A percentile compares a stretch with the other conserved stretches of the same genome.
phyloP scores from a whole-genome alignment of 495 filamentous ascomycete species.

The Achaetomiella virescens region DNA sequence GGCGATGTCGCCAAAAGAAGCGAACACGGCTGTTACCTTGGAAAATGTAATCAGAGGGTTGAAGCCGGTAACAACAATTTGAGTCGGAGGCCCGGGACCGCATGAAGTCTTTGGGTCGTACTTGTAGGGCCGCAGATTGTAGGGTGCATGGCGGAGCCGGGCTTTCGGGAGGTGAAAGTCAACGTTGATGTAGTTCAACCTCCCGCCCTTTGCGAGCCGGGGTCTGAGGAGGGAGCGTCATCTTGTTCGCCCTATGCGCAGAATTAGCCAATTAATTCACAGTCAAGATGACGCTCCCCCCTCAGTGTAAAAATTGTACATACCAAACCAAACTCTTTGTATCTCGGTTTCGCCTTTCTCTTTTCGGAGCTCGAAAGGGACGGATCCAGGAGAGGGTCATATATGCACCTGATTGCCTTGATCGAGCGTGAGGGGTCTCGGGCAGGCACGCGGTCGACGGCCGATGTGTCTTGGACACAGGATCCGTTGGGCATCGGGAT shows the following conservation, averaged over 20 bases:
- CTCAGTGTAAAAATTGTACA: conserved; percentile 38
- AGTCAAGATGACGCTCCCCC: conserved; percentile 52
- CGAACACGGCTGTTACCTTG: conserved; percentile 74
- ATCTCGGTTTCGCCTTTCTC: conserved; percentile 60
- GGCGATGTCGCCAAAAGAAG: conserved; percentile 80
- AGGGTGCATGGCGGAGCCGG: conserved; percentile 68
- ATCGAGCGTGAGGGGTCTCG: conserved; percentile 55
- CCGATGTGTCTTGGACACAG: conserved; percentile 41
- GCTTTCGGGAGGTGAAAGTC: conserved; percentile 68
- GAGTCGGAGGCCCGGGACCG: conserved; percentile 79
- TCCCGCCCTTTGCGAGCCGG: conserved; percentile 57
- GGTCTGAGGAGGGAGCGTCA: conserved; percentile 64
- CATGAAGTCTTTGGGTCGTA: conserved; percentile 77
- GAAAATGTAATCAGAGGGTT: conserved; percentile 78
- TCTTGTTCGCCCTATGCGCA: conserved; percentile 51
- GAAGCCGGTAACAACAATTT: conserved; percentile 88
- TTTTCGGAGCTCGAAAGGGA: conserved; percentile 56
- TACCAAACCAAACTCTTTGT: conserved; percentile 65
- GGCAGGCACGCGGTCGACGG: conserved; percentile 48
- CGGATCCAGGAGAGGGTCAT: conserved; percentile 58
- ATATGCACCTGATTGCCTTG: conserved; percentile 62
- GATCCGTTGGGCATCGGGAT: conserved; percentile 20
- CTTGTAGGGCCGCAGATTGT: conserved; percentile 65
- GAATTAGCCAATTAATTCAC: conserved; percentile 47
- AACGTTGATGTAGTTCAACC: conserved; percentile 52